Evolutionary conservation across 495 filamentous ascomycete genomes (phyloP), one percentile per base, ranked within the genome.

Genomic region (Pseudoneurospora amorphoporcata): DNA sequence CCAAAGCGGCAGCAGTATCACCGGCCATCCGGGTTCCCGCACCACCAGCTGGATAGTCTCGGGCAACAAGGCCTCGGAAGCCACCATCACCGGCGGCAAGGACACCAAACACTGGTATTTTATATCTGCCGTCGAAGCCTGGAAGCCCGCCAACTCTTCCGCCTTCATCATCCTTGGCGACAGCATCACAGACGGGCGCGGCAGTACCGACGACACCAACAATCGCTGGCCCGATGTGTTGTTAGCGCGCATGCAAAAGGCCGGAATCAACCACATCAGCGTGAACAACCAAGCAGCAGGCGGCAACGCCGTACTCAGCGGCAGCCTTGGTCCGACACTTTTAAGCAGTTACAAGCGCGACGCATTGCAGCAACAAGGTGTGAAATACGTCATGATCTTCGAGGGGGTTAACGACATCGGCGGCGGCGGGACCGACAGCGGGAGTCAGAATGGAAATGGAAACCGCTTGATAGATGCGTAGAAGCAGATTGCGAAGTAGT

Each of bases 371-470:
- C 85, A 87, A 9, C 81, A 86, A 1, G 86, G 87, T 9, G 85
- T 90, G 8, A 82, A 83, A 73, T 92, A 89, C 75, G 87, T 86
- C 39, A 85, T 93, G 80, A 85, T 93, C 41, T 93, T 93, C 79
- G 87, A 90, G 79, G 91, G 91, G 23, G 89, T 92, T 29, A 94
- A 93, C 78, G 91, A 93, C 77, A 81, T 86, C 73, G 91, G 91
- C 65, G 80, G 80, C 8, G 87, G 83, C 1, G 82, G 79, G 32
- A 73, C 84, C 0, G 85, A 88, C 72, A 70, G 78, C 4, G 78
- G 76, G 1, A 81, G 83, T 4, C 90, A 91, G 74, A 79, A 75
- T n/a, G 70, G 76, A 9, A 83, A 90, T 47, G 87, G 81, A 4
- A 82, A 84, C 58, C 76, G 80, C 19, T 76, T 93, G 3, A 86